These are phyloP conservation scores for Nephromyces sp. DNA, from an alignment of 169 alveolate genomes.

Conservation along the genomic window DNA sequence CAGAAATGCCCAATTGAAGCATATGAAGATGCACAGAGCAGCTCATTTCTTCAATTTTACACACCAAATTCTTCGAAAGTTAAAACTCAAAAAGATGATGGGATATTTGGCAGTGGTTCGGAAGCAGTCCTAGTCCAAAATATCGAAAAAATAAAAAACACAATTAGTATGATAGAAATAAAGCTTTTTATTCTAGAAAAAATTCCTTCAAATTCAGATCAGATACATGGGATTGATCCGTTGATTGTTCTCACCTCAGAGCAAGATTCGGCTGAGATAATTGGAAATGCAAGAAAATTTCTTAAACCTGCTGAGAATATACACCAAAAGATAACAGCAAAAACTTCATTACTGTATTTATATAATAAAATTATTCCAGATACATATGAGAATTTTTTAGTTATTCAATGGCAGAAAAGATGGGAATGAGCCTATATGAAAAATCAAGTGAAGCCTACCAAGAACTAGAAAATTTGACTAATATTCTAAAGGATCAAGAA, in stretches of 20 bases:
- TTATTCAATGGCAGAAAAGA: background rate
- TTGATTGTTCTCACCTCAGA: conserved; percentile 57
- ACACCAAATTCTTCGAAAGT: too few relatives aligned
- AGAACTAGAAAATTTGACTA: conserved; percentile 55
- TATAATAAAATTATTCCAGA: too few relatives aligned
- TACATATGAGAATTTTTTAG: background rate
- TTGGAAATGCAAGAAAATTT: conserved; percentile 62
- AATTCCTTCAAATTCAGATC: conserved; percentile 44
- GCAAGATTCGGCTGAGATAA: conserved; percentile 57
- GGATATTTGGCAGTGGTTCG: too few relatives aligned
- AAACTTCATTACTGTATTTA: too few relatives aligned
- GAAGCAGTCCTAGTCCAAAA: too few relatives aligned
- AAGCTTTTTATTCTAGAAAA: too few relatives aligned
- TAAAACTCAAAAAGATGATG: too few relatives aligned
- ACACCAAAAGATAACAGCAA: conserved; percentile 49
- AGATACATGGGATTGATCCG: conserved; percentile 73
- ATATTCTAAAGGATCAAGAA: conserved; percentile 51
- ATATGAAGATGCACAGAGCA: conserved; percentile 2
- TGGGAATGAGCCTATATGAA: conserved; percentile 42
- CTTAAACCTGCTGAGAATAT: conserved; percentile 69
- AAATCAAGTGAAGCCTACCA: conserved; percentile 43
- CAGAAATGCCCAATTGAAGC: conserved; percentile 43
- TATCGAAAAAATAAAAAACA: too few relatives aligned
- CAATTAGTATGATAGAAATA: too few relatives aligned
- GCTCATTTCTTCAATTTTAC: too few relatives aligned